Evolutionary conservation across 352 stramenopile genomes (phyloP), one percentile per base, ranked within the genome.

Genomic region (Globisporangium spinosum): DNA sequence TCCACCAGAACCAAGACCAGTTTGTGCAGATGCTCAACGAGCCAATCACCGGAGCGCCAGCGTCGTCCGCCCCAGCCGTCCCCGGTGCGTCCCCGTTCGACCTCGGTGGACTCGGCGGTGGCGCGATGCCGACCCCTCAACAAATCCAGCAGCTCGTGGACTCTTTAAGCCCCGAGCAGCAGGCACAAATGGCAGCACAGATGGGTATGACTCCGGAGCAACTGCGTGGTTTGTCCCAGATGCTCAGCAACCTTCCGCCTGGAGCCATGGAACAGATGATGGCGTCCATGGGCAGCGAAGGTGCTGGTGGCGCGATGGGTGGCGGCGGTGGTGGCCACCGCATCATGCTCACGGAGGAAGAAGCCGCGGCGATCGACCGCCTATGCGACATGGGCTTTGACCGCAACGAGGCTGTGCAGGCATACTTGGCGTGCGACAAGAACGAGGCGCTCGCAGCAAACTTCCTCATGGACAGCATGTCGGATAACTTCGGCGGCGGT

Each of bases 371-470:
- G 2, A 85, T 95, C 38, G 80, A 93, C 62, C 78, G 82, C 22
- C 76, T 97, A 8, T 90, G 79, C 56, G 87, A 92, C 45, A 89
- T 98, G 75, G 90, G 91, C 22, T 97, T 97, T 70, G 83, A 95
- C 58, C 90, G 88, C 71, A 80, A 94, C 34, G 93, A 98, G 72
- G 96, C 94, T 22, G 91, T 98, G 65, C 97, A 99, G 82, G 97
- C 97, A 58, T 99, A 99, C 87, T 80, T 99, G 70, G 96, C 97
- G 43, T 99, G 98, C 74, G 98, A 99, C 88, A 99, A 99, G 89
- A 99, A 99, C 79, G 96, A 99, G 80, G 97, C 94, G 57, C 85
- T 99, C 72, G 97, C 98, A 17, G 98, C 98, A 27, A 99, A 99
- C 82, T 97, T 99, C 63, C 85, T 99, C 67, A 98, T 99, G 89